These are phyloP conservation scores for Daldinia decipiens DNA, from an alignment of 495 filamentous ascomycete species.

Conservation along the genomic window DNA sequence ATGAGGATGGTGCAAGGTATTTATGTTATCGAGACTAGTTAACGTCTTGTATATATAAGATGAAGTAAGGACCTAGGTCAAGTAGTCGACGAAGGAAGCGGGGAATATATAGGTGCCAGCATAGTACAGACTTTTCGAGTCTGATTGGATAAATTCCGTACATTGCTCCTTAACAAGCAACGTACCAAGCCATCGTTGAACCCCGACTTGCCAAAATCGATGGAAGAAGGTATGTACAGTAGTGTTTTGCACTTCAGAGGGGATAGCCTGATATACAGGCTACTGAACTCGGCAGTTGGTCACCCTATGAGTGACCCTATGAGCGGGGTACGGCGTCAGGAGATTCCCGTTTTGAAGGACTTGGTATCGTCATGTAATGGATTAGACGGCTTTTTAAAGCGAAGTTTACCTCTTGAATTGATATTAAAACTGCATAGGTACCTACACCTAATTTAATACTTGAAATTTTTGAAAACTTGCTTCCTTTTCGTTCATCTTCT, in stretches of 20 bases:
- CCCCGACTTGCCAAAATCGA: not conserved
- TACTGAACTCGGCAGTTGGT: slow-evolving; percentile 38
- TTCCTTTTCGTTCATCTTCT: not conserved
- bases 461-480: not conserved
- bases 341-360: slow-evolving; percentile 9
- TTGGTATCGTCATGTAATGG: not conserved
- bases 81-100: slow-evolving; percentile 4
- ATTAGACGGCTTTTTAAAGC: not conserved
- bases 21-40: not conserved
- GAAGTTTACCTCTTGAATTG: not conserved
- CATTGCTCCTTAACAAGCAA: slow-evolving; percentile 1
- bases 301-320: slow-evolving; percentile 21
- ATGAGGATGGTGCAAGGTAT: not conserved
- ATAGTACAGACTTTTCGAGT: not conserved
- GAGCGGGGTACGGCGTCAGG: slow-evolving; percentile 22
- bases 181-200: slow-evolving; percentile 2
- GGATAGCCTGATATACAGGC: slow-evolving; percentile 29
- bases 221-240: not conserved
- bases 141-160: slow-evolving; percentile 4
- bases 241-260: not conserved
- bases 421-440: not conserved
- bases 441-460: not conserved
- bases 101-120: not conserved
- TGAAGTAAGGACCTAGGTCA: not conserved
- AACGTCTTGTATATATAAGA: not conserved